Base-by-base conservation (phyloP, 768 basidiomycete species). In the Rubroboletus pulcherrimus region DNA sequence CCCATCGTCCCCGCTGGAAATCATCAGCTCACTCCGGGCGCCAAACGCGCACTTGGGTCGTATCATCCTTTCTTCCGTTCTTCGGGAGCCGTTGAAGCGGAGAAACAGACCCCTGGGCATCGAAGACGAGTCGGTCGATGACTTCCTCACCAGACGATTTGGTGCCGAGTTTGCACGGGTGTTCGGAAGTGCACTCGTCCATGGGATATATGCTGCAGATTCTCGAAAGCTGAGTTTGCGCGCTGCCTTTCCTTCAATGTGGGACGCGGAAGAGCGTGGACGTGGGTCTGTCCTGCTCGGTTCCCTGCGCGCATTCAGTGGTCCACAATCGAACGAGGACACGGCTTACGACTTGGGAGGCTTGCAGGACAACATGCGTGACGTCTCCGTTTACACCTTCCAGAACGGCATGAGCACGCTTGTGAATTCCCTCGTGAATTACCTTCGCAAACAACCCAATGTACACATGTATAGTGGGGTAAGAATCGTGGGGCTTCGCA, bases 191-290 rank as follows among this genome's bases (percentile, higher is more conserved):
- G 87, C 95, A 0, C 74, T 97, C 55, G 83, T 93, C 1, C 95
- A 97, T 64, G 96, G 96, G 0, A 89, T 98, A 53, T 98, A 98
- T 67, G 93, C 93, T 1, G 83, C 92, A 0, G 93, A 96, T 63
- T 82, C 93, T 2, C 74, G 89, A 3, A 63, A 74, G 39, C 72
- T 98, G 17, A 91, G 90, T 55, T 76, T 93, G 3, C 81, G 86
- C 4, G 79, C 92, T 2, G 82, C 91, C 1, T 92, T 97, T 64
- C 87, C 91, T 0, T 73, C 76, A 3, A 60, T 97, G 51, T 89
- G 84, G 81, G 80, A 86, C 1, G 78, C 85, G 0, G 91, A 88
- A 65, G 78, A 84, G 49, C 69, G 76, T 21, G 86, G 89, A 3
- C 66, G 75, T 15, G 93, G 93, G 0, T 88, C 88, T 46, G 75